Percentiles rank a stretch among this genome's conserved stretches.
Evolutionary conservation across 1,284 basidiomycete species (phyloP).

Genomic region (Trichosporon coremiiforme): DNA sequence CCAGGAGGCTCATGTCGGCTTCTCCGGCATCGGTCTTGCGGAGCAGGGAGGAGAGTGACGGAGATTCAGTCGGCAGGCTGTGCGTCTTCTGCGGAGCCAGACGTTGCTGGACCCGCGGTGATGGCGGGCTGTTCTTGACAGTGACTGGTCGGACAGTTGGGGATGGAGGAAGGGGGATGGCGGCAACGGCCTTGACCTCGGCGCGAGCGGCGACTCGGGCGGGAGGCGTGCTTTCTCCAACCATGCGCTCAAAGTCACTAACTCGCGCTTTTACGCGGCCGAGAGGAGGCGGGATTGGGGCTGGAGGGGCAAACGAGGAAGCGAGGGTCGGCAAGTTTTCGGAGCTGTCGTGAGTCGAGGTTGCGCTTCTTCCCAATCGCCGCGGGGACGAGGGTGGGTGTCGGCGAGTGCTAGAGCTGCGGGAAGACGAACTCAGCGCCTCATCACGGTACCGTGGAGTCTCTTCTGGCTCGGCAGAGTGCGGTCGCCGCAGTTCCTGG

Average conservation of each 20-base stretch:
- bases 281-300: not conserved
- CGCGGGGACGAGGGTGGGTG: not conserved
- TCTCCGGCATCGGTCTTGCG: not conserved
- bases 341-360: not conserved
- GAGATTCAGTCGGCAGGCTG: constrained; percentile 21
- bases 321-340: not conserved
- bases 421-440: not conserved
- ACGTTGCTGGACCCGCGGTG: not conserved
- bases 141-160: not conserved
- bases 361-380: not conserved
- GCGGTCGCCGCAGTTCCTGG: not conserved
- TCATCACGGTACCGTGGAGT: not conserved
- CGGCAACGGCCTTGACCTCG: constrained; percentile 21
- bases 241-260: constrained; percentile 20
- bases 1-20: constrained; percentile 21
- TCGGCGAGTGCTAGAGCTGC: not conserved
- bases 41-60: constrained; percentile 25
- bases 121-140: not conserved
- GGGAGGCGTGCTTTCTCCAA: not conserved
- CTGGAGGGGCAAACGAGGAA: not conserved
- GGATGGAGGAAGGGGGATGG: constrained; percentile 23
- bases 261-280: not conserved
- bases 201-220: not conserved
- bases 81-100: not conserved
- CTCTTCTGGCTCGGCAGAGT: not conserved